Conservation (phyloP, 148 eudicot genomes). For the Rhododendron simsii region DNA sequence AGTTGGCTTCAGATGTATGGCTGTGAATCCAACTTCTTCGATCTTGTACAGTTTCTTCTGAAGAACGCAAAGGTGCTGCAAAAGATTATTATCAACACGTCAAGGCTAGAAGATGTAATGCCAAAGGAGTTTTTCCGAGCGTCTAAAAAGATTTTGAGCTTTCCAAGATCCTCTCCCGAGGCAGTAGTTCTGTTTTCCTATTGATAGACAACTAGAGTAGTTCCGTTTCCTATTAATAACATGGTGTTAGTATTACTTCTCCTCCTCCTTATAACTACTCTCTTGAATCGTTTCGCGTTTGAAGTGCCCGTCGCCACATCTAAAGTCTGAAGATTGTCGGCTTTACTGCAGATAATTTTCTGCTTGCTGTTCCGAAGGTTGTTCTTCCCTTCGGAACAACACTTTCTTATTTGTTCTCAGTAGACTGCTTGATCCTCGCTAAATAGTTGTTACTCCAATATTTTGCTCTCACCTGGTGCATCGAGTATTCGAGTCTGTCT, state of each 20-base stretch:
- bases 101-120: not conserved
- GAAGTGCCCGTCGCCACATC: not conserved
- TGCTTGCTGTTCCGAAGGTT: too few relatives aligned
- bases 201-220: not conserved
- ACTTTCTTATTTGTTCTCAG: too few relatives aligned
- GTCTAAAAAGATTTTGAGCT: not conserved
- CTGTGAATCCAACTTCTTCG: not conserved
- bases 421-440: too few relatives aligned
- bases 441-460: too few relatives aligned
- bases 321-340: not conserved
- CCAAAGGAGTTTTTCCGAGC: not conserved
- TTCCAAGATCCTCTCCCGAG: conserved; percentile 1
- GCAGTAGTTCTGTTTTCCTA: not conserved
- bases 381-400: too few relatives aligned
- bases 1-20: not conserved
- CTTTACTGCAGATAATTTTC: not conserved
- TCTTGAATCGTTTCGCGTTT: not conserved
- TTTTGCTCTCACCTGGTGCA: too few relatives aligned
- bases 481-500: too few relatives aligned
- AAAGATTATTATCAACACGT: not conserved
- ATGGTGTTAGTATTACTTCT: not conserved
- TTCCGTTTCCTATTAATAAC: not conserved
- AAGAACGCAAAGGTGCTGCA: not conserved
- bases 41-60: not conserved
- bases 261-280: not conserved